Conservation (phyloP, 2,329 filamentous ascomycete genomes). For the Ophiostoma piceae region DNA sequence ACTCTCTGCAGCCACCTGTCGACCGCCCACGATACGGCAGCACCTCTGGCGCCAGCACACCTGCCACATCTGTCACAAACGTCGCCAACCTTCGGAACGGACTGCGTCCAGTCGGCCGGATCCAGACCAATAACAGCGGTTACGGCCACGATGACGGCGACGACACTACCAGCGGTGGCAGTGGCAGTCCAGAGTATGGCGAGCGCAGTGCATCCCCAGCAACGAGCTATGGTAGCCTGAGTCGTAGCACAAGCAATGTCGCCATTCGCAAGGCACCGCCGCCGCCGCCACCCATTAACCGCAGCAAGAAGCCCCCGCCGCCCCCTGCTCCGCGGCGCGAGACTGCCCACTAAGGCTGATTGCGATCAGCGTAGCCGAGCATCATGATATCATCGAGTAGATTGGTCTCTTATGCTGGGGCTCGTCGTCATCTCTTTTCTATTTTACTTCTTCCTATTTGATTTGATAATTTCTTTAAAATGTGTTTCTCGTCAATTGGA, state of each 20-base stretch:
- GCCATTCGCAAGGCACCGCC: constrained; percentile 40
- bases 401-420: not conserved
- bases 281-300: constrained; percentile 42
- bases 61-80: constrained; percentile 25
- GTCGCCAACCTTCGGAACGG: constrained; percentile 37
- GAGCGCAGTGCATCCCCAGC: constrained; percentile 51
- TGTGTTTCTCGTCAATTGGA: not conserved
- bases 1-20: constrained; percentile 37
- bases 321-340: constrained; percentile 37
- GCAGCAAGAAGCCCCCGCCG: constrained; percentile 51
- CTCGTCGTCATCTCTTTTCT: not conserved
- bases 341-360: not conserved
- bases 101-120: constrained; percentile 43
- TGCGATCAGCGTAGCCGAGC: not conserved
- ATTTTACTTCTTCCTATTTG: not conserved
- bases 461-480: not conserved
- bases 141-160: constrained; percentile 48
- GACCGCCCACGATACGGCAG: not conserved
- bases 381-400: not conserved
- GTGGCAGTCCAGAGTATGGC: constrained; percentile 43
- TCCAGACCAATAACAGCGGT: constrained; percentile 38
- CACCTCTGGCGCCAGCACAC: not conserved
- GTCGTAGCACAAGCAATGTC: constrained; percentile 41
- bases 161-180: constrained; percentile 42
- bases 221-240: constrained; percentile 52